Evolutionary conservation across 371 early-diverging fungal species (phyloP).

Genomic region (Syncephalastrum monosporum): DNA sequence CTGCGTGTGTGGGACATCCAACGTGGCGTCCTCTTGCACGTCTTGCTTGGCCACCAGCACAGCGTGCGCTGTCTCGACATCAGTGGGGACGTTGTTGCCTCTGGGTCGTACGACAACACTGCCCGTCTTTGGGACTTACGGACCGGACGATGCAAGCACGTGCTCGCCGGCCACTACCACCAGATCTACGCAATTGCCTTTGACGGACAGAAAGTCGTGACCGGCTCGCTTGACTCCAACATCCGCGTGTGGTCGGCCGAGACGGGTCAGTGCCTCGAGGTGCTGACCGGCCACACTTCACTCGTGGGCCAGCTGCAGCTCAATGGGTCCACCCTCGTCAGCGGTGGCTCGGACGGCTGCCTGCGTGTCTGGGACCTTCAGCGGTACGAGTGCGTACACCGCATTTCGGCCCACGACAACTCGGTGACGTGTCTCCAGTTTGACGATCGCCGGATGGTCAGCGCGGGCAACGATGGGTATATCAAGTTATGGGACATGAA

Average conservation of each 20-base stretch:
- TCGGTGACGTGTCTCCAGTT: slow-evolving; percentile 88
- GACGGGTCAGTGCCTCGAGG: slow-evolving; percentile 58
- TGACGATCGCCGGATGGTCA: slow-evolving; percentile 78
- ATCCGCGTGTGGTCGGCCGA: slow-evolving; percentile 73
- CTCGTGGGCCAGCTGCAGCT: slow-evolving; percentile 86
- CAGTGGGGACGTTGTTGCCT: slow-evolving; percentile 71
- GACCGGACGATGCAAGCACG: slow-evolving; percentile 70
- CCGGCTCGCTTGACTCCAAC: slow-evolving; percentile 77
- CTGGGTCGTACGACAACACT: slow-evolving; percentile 89
- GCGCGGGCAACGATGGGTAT: slow-evolving; percentile 84
- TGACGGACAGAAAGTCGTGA: slow-evolving; percentile 65
- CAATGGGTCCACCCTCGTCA: slow-evolving; percentile 71
- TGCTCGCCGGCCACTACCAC: slow-evolving; percentile 67
- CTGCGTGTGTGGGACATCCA: slow-evolving; percentile 82
- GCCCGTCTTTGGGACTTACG: slow-evolving; percentile 85
- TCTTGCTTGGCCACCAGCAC: slow-evolving; percentile 75
- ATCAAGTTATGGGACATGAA: slow-evolving; percentile 86
- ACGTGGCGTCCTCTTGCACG: slow-evolving; percentile 58
- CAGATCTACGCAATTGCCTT: slow-evolving; percentile 72
- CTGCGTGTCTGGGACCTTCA: slow-evolving; percentile 87
- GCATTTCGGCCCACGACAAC: slow-evolving; percentile 77
- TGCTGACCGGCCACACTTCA: slow-evolving; percentile 78
- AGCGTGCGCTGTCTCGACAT: slow-evolving; percentile 85
- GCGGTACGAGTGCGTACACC: slow-evolving; percentile 63
- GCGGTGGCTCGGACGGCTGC: slow-evolving; percentile 86